Evolutionary conservation across 2,329 filamentous ascomycete genomes (phyloP).

Genomic region (Beauveria bassiana): DNA sequence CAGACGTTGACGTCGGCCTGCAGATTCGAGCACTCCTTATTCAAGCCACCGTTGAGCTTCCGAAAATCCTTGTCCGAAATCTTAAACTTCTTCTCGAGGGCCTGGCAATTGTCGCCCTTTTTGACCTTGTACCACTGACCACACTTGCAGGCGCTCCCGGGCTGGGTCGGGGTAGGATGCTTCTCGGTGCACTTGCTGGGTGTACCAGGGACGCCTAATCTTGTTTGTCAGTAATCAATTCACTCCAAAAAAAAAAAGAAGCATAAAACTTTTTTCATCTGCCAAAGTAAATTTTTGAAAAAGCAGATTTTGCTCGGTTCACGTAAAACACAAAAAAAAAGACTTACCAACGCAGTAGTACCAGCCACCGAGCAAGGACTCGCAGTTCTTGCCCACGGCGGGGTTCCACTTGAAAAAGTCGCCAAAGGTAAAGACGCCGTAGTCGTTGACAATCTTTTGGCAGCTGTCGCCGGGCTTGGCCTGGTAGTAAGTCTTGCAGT

Average conservation of each 20-base stretch:
- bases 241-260: background rate
- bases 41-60: constrained; percentile 3
- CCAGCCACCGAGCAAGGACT: constrained; percentile 1
- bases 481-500: background rate
- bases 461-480: too few relatives aligned
- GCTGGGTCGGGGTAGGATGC: background rate
- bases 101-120: constrained; percentile 11
- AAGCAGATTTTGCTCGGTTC: too few relatives aligned
- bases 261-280: too few relatives aligned
- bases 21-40: constrained; percentile 5
- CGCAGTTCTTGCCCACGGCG: background rate
- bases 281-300: too few relatives aligned
- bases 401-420: constrained; percentile 9
- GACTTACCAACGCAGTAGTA: background rate
- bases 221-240: background rate
- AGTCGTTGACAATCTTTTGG: background rate
- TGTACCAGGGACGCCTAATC: background rate
- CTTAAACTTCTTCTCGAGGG: background rate
- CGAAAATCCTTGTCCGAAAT: background rate
- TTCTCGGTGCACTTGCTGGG: background rate
- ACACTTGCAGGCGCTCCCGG: constrained; percentile 3
- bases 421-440: background rate
- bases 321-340: background rate
- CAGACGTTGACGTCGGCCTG: constrained; percentile 6
- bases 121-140: constrained; percentile 11